These are phyloP conservation scores for Mikania micrantha DNA, from an alignment of 129 eudicot species.

Conservation along the genomic window DNA sequence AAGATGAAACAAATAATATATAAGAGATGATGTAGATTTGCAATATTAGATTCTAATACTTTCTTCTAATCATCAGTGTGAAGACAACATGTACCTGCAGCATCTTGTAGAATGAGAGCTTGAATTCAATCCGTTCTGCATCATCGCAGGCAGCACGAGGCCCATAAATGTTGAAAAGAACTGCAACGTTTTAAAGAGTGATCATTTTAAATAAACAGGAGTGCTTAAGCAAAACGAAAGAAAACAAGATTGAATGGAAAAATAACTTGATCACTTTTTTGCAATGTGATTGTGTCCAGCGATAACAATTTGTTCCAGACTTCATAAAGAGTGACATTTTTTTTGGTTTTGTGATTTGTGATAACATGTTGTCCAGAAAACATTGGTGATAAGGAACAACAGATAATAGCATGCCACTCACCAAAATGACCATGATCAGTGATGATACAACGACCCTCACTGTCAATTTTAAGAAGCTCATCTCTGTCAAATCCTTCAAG, in stretches of 20 bases:
- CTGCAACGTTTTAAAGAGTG: conserved; percentile 32
- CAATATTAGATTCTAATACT: background rate
- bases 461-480: conserved; percentile 73
- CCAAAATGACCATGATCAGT: conserved; percentile 98
- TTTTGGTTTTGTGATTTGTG: background rate
- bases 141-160: conserved; percentile 86
- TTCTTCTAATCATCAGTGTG: background rate
- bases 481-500: conserved; percentile 62
- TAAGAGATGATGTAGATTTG: background rate
- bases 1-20: background rate
- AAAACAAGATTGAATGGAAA: background rate
- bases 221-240: background rate
- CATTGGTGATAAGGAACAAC: conserved; percentile 10
- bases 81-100: conserved; percentile 48
- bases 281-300: background rate
- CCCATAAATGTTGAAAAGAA: conserved; percentile 91
- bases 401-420: conserved; percentile 29
- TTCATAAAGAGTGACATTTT: background rate
- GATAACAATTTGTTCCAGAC: background rate
- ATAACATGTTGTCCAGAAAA: background rate
- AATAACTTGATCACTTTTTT: background rate
- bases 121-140: conserved; percentile 72
- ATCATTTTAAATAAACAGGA: background rate
- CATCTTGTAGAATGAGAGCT: conserved; percentile 63
- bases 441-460: conserved; percentile 92